Conservation (phyloP, 441 rosid genomes). For the Gossypium davidsonii region DNA sequence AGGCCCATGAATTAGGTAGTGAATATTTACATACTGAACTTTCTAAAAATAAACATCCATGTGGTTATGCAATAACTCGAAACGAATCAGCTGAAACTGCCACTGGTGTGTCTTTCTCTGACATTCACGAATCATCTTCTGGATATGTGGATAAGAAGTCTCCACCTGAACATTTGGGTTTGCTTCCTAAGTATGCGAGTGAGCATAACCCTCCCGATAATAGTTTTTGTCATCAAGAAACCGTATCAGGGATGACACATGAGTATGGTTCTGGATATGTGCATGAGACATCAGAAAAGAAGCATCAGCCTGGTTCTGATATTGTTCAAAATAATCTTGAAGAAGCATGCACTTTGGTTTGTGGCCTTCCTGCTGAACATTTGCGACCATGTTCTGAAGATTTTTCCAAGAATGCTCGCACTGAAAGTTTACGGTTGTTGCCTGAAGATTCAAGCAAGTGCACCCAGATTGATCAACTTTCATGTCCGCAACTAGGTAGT, state of each 20-base stretch:
- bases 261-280: slow-evolving; percentile 17
- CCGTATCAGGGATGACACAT: slow-evolving; percentile 15
- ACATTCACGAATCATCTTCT: slow-evolving; percentile 4
- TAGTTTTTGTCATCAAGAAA: slow-evolving; percentile 23
- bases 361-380: not conserved
- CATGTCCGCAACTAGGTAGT: not conserved
- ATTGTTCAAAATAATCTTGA: not conserved
- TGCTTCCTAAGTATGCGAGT: slow-evolving; percentile 13
- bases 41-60: slow-evolving; percentile 12
- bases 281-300: not conserved
- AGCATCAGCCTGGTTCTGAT: not conserved
- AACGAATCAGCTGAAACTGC: slow-evolving; percentile 17
- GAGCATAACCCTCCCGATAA: slow-evolving; percentile 7
- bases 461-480: not conserved
- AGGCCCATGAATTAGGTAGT: slow-evolving; percentile 20
- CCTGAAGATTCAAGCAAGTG: slow-evolving; percentile 18
- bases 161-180: not conserved
- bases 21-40: slow-evolving; percentile 15
- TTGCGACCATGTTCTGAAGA: slow-evolving; percentile 11
- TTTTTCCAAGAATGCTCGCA: not conserved
- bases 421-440: slow-evolving; percentile 5
- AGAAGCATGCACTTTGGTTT: not conserved
- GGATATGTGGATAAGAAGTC: slow-evolving; percentile 6
- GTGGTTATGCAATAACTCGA: slow-evolving; percentile 14
- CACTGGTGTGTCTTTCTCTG: slow-evolving; percentile 3